phyloP scores from a whole-genome alignment of 306 rosid species.

The Pachyrhizus erosus region DNA sequence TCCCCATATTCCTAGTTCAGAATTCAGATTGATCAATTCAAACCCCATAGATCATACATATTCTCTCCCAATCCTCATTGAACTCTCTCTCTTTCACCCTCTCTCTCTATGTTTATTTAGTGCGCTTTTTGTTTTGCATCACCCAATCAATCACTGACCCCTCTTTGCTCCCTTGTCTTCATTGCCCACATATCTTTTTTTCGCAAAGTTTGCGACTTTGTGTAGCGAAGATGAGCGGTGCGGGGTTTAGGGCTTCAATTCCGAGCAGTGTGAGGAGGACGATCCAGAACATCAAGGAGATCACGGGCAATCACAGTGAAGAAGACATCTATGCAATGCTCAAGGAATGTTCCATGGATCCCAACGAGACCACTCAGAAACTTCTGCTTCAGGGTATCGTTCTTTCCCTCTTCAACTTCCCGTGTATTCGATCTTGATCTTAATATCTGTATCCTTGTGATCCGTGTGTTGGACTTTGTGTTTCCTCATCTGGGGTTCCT shows the following conservation, averaged over 20 bases:
- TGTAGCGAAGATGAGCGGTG: constrained; percentile 68
- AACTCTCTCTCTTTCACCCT: neutral
- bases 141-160: constrained; percentile 53
- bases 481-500: constrained; percentile 47
- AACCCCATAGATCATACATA: constrained; percentile 44
- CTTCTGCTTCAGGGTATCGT: constrained; percentile 87
- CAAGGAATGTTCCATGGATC: constrained; percentile 97
- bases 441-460: constrained; percentile 46
- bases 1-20: constrained; percentile 40
- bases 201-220: constrained; percentile 44
- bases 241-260: constrained; percentile 89
- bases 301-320: constrained; percentile 82
- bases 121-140: constrained; percentile 1
- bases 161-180: constrained; percentile 37
- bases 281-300: constrained; percentile 90
- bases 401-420: neutral
- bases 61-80: constrained; percentile 12
- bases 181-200: constrained; percentile 27
- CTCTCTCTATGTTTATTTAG: constrained; percentile 41
- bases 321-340: constrained; percentile 97
- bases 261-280: constrained; percentile 68
- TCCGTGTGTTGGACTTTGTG: constrained; percentile 44
- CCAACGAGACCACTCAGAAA: constrained; percentile 91
- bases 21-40: constrained; percentile 58
- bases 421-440: constrained; percentile 45